Conservation (phyloP, 1,284 basidiomycete species). For the Sporisorium exsertum region DNA sequence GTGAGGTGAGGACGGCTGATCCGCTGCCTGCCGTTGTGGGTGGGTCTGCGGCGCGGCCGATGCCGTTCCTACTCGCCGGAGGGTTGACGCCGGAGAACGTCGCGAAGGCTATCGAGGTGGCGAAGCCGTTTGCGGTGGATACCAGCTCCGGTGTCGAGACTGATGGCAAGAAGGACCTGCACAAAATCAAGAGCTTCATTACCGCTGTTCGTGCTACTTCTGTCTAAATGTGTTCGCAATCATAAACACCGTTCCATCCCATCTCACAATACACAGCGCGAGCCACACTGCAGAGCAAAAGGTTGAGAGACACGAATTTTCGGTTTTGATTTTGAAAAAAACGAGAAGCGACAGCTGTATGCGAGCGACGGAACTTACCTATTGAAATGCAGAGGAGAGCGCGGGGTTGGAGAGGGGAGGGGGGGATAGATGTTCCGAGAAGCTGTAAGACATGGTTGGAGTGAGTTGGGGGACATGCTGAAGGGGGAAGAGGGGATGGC, state of each 20-base stretch:
- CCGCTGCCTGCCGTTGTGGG: constrained; percentile 29
- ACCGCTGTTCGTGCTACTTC: constrained; percentile 4
- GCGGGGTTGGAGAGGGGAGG: background rate
- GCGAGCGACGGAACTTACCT: constrained; percentile 4
- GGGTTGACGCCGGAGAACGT: constrained; percentile 63
- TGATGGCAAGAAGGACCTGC: constrained; percentile 59
- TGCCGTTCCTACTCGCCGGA: constrained; percentile 65
- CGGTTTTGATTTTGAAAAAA: background rate
- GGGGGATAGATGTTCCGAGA: background rate
- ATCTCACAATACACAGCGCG: background rate
- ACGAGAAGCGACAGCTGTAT: constrained; percentile 1
- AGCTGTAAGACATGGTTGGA: background rate
- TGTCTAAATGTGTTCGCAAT: background rate
- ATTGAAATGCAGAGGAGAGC: constrained; percentile 11
- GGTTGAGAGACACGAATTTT: background rate
- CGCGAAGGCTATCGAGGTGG: constrained; percentile 39
- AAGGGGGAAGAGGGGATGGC: constrained; percentile 2
- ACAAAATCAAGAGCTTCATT: constrained; percentile 60
- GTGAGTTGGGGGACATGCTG: background rate
- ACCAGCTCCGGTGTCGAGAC: constrained; percentile 66
- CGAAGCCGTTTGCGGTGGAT: constrained; percentile 58
- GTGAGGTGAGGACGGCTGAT: constrained; percentile 34
- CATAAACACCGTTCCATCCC: background rate
- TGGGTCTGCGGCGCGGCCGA: constrained; percentile 18
- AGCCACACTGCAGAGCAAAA: background rate